phyloP scores from a whole-genome alignment of 805 yeast genomes.

The Torulaspora quercuum region DNA sequence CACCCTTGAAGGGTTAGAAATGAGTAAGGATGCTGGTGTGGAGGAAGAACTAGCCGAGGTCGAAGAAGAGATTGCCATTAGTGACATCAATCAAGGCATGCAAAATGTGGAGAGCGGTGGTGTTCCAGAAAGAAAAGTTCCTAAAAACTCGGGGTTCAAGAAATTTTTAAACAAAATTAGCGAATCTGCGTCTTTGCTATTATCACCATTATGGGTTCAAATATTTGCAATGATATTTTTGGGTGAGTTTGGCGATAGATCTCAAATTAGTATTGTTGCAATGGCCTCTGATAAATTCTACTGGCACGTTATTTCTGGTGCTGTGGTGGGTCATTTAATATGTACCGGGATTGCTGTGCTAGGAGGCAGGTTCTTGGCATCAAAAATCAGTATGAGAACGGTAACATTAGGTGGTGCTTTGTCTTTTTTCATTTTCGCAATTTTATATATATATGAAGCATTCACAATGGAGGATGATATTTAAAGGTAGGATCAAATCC shows the following conservation, averaged over 20 bases:
- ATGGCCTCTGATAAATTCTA: constrained; percentile 97
- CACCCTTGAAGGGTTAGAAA: constrained; percentile 73
- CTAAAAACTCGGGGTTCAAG: constrained; percentile 19
- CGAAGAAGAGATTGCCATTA: constrained; percentile 80
- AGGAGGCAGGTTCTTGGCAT: constrained; percentile 89
- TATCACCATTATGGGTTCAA: constrained; percentile 91
- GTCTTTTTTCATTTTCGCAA: constrained; percentile 79
- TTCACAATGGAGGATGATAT: constrained; percentile 22
- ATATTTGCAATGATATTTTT: constrained; percentile 92
- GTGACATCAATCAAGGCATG: constrained; percentile 50
- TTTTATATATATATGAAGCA: constrained; percentile 76
- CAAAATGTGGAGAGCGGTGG: constrained; percentile 60
- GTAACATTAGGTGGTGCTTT: constrained; percentile 88
- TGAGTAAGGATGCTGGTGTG: constrained; percentile 81
- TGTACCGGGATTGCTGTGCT: constrained; percentile 90
- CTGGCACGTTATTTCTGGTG: constrained; percentile 85
- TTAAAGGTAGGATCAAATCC: too few relatives aligned
- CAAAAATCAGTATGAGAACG: constrained; percentile 83
- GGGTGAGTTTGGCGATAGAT: constrained; percentile 99
- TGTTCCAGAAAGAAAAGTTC: constrained; percentile 13
- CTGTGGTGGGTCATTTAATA: constrained; percentile 79
- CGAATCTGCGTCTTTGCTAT: constrained; percentile 56
- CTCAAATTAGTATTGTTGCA: constrained; percentile 96
- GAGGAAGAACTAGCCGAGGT: constrained; percentile 96
- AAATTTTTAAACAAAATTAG: constrained; percentile 39